These are phyloP conservation scores for Castanea sativa DNA, from an alignment of 306 rosid genomes.

Conservation along the genomic window DNA sequence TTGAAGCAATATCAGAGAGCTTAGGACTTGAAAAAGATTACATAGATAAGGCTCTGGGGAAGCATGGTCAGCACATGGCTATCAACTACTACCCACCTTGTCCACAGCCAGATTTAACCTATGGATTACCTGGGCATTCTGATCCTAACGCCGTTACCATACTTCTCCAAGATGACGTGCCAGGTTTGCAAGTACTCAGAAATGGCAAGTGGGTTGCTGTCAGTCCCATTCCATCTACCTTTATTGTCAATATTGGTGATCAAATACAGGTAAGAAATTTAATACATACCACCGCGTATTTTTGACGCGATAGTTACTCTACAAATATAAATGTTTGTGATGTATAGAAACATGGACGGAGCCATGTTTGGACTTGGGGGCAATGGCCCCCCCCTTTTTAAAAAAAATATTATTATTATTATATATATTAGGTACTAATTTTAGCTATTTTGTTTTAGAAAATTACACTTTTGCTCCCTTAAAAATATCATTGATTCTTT, in stretches of 20 bases:
- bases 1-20: slow-evolving; percentile 29
- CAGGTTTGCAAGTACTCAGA: slow-evolving; percentile 26
- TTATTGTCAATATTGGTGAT: slow-evolving; percentile 26
- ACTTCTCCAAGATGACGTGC: slow-evolving; percentile 34
- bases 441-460: no score
- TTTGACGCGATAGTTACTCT: no score
- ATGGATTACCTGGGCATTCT: slow-evolving; percentile 24
- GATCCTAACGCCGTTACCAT: slow-evolving; percentile 30
- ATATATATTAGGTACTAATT: no score
- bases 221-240: slow-evolving; percentile 24
- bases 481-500: no score
- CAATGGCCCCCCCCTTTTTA: no score
- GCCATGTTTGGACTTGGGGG: no score
- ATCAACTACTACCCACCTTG: slow-evolving; percentile 30
- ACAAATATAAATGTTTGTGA: no score
- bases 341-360: no score
- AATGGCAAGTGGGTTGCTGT: slow-evolving; percentile 27
- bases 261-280: slow-evolving; percentile 23
- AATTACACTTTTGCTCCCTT: no score
- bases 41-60: slow-evolving; percentile 18
- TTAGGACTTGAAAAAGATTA: slow-evolving; percentile 22
- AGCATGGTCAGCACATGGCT: slow-evolving; percentile 37
- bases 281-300: no score
- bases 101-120: slow-evolving; percentile 30
- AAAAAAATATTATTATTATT: no score